Base-by-base conservation (phyloP, 179 eudicot species). In the Sideroxylon spinosum region DNA sequence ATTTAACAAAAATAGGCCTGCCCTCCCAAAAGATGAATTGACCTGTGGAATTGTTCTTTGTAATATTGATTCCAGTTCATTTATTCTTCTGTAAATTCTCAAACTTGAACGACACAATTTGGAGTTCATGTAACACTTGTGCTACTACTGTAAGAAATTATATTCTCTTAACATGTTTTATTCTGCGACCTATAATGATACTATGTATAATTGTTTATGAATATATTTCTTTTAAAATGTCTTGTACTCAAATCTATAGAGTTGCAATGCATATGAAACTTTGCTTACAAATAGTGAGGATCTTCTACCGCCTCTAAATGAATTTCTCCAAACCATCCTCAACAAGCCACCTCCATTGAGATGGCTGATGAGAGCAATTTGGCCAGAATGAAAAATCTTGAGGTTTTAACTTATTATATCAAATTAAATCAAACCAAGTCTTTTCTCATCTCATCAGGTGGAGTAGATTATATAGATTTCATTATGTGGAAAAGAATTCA, bases 21-120 rank as follows among this genome's bases (percentile, higher is more conserved):
- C 55, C 71, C 17, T 71, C 64, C 26, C 20, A 28, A 16, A 62
- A 71, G 76, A 62, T 50, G 71, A 25, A 22, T 22, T 69, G 59
- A 60, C 59, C 16, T 26, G 17, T 7, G 73, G 60, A 28, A 26
- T 17, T 46, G 71, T 55, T 60, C 67, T 74, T 55, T 75, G 78
- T 75, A 67, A 56, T 25, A 16, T 25, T 32, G 66, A 12, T 52
- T 50, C 26, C 29, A 48, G n/a, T 50, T 55, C 73, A 26, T 68
- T 75, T 76, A 52, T 79, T 80, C 74, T 68, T 16, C 23, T 75
- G 59, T 75, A 68, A 25, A 75, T 60, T 12, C 56, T 75, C 62
- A 48, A 53, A 73, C 66, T 64, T 79, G 67, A 64, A 56, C 5
- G 32, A 49, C 68, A 26, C 25, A 48, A n/a, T 14, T 20, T 19